Evolutionary conservation across 371 early-diverging fungal species (phyloP).

Genomic region (Dichotomocladium elegans): DNA sequence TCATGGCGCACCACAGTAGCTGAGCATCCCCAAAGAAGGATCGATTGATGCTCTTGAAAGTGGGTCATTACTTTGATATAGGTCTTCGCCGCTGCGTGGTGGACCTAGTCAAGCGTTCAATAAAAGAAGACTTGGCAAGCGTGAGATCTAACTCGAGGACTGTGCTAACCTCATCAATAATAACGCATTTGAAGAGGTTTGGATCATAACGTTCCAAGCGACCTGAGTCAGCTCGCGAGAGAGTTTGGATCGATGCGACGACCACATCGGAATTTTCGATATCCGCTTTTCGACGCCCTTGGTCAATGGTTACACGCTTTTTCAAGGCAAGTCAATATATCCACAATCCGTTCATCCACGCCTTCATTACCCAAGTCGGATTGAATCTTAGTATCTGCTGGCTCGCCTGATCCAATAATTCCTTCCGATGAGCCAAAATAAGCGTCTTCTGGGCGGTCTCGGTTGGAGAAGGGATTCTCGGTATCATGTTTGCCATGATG

Average conservation of each 20-base stretch:
- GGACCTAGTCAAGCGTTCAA: conserved; percentile 76
- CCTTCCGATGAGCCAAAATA: conserved; percentile 85
- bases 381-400: conserved; percentile 56
- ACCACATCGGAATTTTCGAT: conserved; percentile 64
- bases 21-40: conserved; percentile 89
- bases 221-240: conserved; percentile 48
- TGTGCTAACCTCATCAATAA: conserved; percentile 75
- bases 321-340: neutral
- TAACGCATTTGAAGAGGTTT: conserved; percentile 73
- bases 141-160: neutral
- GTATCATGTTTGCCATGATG: conserved; percentile 80
- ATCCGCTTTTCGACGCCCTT: conserved; percentile 54
- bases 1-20: conserved; percentile 89
- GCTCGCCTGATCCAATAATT: conserved; percentile 79
- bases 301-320: conserved; percentile 63
- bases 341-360: neutral
- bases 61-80: too few relatives aligned
- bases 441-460: conserved; percentile 70
- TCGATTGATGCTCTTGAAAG: conserved; percentile 65
- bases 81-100: conserved; percentile 81
- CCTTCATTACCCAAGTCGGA: conserved; percentile 48
- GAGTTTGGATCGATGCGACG: conserved; percentile 75
- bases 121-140: neutral
- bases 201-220: conserved; percentile 72
- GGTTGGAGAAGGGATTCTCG: conserved; percentile 58